These are phyloP conservation scores for Thielaviopsis musarum DNA, from an alignment of 2,329 filamentous ascomycete species.

Conservation along the genomic window DNA sequence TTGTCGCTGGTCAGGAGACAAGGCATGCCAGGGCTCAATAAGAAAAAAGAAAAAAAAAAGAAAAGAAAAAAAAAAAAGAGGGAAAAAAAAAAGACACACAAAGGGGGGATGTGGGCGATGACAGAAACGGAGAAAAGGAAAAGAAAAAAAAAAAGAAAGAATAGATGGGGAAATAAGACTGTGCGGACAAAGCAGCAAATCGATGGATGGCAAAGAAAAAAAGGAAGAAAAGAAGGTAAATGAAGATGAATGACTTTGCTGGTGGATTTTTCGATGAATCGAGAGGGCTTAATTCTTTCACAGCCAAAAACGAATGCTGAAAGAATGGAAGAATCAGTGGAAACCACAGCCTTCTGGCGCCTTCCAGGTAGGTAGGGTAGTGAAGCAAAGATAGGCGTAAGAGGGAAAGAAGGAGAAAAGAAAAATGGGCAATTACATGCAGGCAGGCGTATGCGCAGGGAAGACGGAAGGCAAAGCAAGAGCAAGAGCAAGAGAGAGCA, in stretches of 20 bases:
- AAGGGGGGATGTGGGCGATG: not conserved
- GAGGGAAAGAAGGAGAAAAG: too few relatives aligned
- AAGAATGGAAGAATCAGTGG: too few relatives aligned
- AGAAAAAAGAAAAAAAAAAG: not conserved
- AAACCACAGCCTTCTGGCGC: too few relatives aligned
- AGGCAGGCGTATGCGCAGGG: too few relatives aligned
- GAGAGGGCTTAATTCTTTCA: too few relatives aligned
- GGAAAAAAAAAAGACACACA: not conserved
- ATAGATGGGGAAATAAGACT: not conserved
- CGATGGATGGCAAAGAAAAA: not conserved
- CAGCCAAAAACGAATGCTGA: too few relatives aligned
- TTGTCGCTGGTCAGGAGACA: not conserved
- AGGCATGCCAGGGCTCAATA: not conserved
- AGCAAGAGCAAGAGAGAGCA: not conserved
- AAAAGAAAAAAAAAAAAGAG: slow-evolving; percentile 2
- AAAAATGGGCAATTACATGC: too few relatives aligned
- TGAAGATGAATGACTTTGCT: not conserved
- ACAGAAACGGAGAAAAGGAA: not conserved
- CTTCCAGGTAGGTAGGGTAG: too few relatives aligned
- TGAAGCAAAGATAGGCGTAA: too few relatives aligned
- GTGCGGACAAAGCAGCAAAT: not conserved
- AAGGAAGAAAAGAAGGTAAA: not conserved
- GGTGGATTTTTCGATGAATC: too few relatives aligned
- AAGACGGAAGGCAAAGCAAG: not conserved
- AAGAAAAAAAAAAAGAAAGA: not conserved